Base-by-base conservation (phyloP, 2,329 filamentous ascomycete genomes). In the Aspergillus carbonarius region DNA sequence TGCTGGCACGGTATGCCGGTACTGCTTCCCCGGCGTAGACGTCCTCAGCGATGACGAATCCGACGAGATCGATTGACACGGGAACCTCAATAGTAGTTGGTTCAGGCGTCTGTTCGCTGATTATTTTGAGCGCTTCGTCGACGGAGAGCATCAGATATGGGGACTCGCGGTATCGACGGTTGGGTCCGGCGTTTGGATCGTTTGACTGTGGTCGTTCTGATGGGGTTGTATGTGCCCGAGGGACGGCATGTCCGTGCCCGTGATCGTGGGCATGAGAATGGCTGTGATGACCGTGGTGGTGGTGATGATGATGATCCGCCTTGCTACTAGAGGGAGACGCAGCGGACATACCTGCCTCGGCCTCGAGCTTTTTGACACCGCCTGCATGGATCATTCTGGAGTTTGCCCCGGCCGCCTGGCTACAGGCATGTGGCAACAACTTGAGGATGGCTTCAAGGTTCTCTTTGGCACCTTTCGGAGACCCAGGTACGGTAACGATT, bases 111-210 rank as follows among this genome's bases (percentile, higher is more conserved):
- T 95, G 80, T 60, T 90, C 76, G n/a, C 82, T 78, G 59, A 99
- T 91, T 18, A 90, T 78, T 1, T 79, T 74, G 2, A 97, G 80
- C 0, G 95, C 95, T 55, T 96, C 90, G 0, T 90, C 83, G 0
- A 99, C 93, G 0, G 89, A 85, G 15, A 96, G 79, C 91, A 98
- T 96, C 0, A 92, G 91, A 70, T 95, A 99, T 0, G 93, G 95
- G 0, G 93, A 98, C 56, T 89, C 86, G 46, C 95, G 84, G 72
- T 96, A 86, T 57, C 95, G 85, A 53, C 88, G 83, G 12, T 88
- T 84, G 46, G 85, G 83, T 2, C 85, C 84, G 53, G 83, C 81
- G 58, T 74, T 78, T 4, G 84, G 83, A 65, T 87, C 84, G 65
- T 88, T 87, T 9, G 86, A 84, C 60, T 82, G 75, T 20, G 82